Evolutionary conservation across 352 stramenopile genomes (phyloP).

Genomic region (Globisporangium emineosum): DNA sequence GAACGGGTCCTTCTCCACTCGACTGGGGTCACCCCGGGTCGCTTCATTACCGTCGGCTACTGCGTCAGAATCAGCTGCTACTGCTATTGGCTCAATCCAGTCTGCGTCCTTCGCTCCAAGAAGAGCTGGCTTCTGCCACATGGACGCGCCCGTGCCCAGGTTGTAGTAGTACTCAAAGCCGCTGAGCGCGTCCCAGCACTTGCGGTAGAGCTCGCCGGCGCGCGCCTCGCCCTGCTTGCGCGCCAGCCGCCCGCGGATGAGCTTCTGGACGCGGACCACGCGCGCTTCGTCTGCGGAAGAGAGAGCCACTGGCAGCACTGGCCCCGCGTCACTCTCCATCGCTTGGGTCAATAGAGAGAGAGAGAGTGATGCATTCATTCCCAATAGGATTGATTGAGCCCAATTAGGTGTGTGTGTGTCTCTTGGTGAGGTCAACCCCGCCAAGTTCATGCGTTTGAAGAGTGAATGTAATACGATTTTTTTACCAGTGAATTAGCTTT

Average conservation of each 20-base stretch:
- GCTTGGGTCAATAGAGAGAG: not conserved
- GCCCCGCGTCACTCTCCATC: not conserved
- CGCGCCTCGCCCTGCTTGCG: constrained; percentile 25
- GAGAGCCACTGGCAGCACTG: not conserved
- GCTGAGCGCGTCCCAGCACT: constrained; percentile 42
- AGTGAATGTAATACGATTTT: no score
- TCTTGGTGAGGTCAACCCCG: not conserved
- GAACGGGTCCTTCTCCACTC: constrained; percentile 2
- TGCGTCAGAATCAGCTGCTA: not conserved
- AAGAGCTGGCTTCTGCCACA: constrained; percentile 44
- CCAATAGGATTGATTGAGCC: no score
- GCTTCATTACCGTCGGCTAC: not conserved
- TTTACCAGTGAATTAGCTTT: no score
- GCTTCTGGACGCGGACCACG: constrained; percentile 34
- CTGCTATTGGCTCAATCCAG: constrained; percentile 5
- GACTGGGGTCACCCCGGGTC: not conserved
- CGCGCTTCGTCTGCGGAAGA: constrained; percentile 10
- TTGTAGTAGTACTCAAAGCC: constrained; percentile 55
- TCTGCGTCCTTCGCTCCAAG: constrained; percentile 27
- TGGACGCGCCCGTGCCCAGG: constrained; percentile 34
- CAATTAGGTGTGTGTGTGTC: no score
- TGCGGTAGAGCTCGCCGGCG: constrained; percentile 35
- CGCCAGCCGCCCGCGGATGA: constrained; percentile 30
- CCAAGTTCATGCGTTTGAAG: no score
- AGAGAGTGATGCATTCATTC: no score